Evolutionary conservation across 2,329 filamentous ascomycete species (phyloP), one percentile per base, ranked within the genome.

Genomic region (Aspergillus piperis): DNA sequence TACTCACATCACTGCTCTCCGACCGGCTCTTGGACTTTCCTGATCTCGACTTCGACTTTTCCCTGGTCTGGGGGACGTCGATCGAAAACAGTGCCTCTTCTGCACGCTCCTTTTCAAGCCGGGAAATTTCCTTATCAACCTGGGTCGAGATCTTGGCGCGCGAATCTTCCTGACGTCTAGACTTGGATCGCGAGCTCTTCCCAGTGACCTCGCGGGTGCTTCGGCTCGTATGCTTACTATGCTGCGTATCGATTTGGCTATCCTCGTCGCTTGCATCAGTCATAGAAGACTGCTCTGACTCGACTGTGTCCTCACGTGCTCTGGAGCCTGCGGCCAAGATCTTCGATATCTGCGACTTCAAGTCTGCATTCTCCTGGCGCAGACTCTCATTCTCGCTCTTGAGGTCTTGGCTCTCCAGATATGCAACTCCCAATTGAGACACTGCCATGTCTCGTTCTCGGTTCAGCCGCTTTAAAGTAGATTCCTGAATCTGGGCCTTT

Each of bases 401-500:
- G 3, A 79, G 68, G 52, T 80, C 78, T 53, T 79, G 82, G 3
- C 78, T 77, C 47, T 81, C 83, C 56, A 83, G 79, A 66, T 83
- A 86, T 1, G 84, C 84, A 21, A 83, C 79, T 8, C 81, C 82
- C 19, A 87, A 73, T 62, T 87, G 84, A 21, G 80, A 80, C n/a
- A 85, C 78, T 39, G 86, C 80, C 58, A 81, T 81, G 65, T 87
- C 84, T 38, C 84, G 80, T 65, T 88, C 86, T 39, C 82, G 78
- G 17, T 77, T 83, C 42, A 86, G 70, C 15, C 82, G 81, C 67
- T 83, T 83, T 59, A 85, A 78, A 5, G 82, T 79, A 41, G 83
- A 81, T 47, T 87, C 84, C 21, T 82, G 77, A 4, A 83, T 77
- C 19, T 82, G 80, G 2, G 78, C 71, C 71, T 86, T 86, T 44